Percentiles rank a stretch among this genome's conserved stretches.
Evolutionary conservation across 106 monocot species (phyloP).

Genomic region (Allium cepa): DNA sequence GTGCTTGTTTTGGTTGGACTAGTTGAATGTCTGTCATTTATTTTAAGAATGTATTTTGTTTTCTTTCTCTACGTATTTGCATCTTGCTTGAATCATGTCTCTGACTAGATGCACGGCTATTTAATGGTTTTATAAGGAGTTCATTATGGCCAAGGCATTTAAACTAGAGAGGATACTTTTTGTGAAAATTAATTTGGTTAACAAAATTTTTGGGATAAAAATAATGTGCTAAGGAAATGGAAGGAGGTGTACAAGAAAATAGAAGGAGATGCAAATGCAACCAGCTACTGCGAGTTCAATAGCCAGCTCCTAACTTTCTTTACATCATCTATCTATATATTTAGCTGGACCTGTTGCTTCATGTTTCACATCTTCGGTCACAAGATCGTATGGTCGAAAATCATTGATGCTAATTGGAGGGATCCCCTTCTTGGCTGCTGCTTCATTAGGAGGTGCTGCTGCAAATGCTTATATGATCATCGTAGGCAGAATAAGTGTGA

Average conservation of each 20-base stretch:
- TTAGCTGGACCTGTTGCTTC: slow-evolving; percentile 10
- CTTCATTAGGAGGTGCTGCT: slow-evolving; percentile 24
- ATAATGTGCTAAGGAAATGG: too few relatives aligned
- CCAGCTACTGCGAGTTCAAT: slow-evolving; percentile 39
- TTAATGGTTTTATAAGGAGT: too few relatives aligned
- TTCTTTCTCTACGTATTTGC: too few relatives aligned
- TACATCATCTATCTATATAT: slow-evolving; percentile 39
- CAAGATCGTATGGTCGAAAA: slow-evolving; percentile 13
- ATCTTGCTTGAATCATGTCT: too few relatives aligned
- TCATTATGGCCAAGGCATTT: too few relatives aligned
- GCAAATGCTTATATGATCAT: slow-evolving; percentile 38
- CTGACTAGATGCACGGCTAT: too few relatives aligned
- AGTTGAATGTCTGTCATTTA: too few relatives aligned
- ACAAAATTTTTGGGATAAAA: too few relatives aligned
- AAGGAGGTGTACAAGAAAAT: slow-evolving; percentile 8
- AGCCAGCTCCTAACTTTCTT: slow-evolving; percentile 27
- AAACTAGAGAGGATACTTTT: too few relatives aligned
- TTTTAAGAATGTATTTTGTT: too few relatives aligned
- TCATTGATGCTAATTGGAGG: slow-evolving; percentile 23
- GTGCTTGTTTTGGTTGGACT: too few relatives aligned
- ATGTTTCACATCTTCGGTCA: slow-evolving; percentile 20
- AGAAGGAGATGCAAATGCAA: slow-evolving; percentile 14
- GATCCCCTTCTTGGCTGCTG: slow-evolving; percentile 28
- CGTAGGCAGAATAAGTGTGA: slow-evolving; percentile 14
- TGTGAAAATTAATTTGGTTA: too few relatives aligned